Evolutionary conservation across 2,329 filamentous ascomycete genomes (phyloP).

Genomic region (Trichophyton schoenleinii): DNA sequence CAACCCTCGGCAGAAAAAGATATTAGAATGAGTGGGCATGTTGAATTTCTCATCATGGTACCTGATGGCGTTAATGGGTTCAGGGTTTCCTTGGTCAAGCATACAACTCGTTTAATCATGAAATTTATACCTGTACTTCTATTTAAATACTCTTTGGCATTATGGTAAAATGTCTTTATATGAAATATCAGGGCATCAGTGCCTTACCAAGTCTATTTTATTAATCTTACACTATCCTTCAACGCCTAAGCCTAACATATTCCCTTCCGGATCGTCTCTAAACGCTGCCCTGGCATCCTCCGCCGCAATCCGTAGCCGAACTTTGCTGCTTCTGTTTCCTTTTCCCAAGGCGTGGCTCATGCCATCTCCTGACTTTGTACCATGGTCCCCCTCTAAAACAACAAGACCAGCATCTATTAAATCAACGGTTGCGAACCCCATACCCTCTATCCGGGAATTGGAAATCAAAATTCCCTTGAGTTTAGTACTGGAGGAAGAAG

Average conservation of each 20-base stretch:
- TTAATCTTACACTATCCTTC: constrained; percentile 14
- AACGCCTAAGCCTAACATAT: constrained; percentile 55
- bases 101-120: neutral
- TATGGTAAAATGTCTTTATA: neutral
- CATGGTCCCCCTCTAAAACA: constrained; percentile 51
- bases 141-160: neutral
- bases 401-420: constrained; percentile 79
- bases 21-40: constrained; percentile 38
- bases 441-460: constrained; percentile 38
- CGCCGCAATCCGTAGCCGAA: constrained; percentile 73
- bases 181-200: neutral
- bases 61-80: constrained; percentile 5
- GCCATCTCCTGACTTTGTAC: constrained; percentile 17
- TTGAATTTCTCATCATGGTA: constrained; percentile 8
- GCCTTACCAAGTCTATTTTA: neutral
- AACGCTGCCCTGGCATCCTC: constrained; percentile 85
- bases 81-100: neutral
- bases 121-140: neutral
- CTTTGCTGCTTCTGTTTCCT: constrained; percentile 75
- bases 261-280: constrained; percentile 76
- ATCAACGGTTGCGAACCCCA: constrained; percentile 65
- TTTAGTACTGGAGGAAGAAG: constrained; percentile 43
- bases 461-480: constrained; percentile 49
- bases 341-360: constrained; percentile 42
- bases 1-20: constrained; percentile 63